Evolutionary conservation across 176 grass and related monocot species (phyloP).

Genomic region (Triticum aestivum): DNA sequence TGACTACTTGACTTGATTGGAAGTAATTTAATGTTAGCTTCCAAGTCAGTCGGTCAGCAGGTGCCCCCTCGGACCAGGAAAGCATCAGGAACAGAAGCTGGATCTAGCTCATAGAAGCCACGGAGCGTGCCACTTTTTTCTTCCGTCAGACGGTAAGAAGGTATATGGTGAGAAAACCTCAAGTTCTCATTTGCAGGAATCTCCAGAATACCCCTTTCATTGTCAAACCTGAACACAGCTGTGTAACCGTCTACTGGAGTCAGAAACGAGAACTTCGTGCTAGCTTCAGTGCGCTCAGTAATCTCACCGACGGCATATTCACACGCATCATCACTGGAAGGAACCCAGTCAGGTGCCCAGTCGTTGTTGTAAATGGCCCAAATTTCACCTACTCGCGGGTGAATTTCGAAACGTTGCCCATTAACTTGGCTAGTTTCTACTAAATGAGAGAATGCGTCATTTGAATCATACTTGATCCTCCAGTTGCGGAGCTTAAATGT

Average conservation of each 20-base stretch:
- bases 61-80: constrained; percentile 19
- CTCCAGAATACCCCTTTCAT: constrained; percentile 14
- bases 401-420: constrained; percentile 42
- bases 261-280: constrained; percentile 42
- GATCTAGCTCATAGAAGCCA: constrained; percentile 74
- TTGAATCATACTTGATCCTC: constrained; percentile 24
- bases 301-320: constrained; percentile 62
- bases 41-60: constrained; percentile 10
- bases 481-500: constrained; percentile 42
- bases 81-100: constrained; percentile 58
- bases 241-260: constrained; percentile 51
- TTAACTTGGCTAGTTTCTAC: constrained; percentile 29
- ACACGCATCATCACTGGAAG: constrained; percentile 38
- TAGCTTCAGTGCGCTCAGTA: constrained; percentile 27
- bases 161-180: constrained; percentile 77
- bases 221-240: constrained; percentile 53
- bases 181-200: constrained; percentile 47
- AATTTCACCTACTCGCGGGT: constrained; percentile 50
- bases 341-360: constrained; percentile 53
- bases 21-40: constrained; percentile 6
- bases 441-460: constrained; percentile 61
- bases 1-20: background rate
- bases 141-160: constrained; percentile 49
- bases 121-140: constrained; percentile 46
- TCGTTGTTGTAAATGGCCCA: constrained; percentile 77